A percentile compares a stretch with the other conserved stretches of the same genome.
These are phyloP conservation scores for Fusarium staphyleae DNA, from an alignment of 2,329 filamentous ascomycete species.

Conservation along the genomic window DNA sequence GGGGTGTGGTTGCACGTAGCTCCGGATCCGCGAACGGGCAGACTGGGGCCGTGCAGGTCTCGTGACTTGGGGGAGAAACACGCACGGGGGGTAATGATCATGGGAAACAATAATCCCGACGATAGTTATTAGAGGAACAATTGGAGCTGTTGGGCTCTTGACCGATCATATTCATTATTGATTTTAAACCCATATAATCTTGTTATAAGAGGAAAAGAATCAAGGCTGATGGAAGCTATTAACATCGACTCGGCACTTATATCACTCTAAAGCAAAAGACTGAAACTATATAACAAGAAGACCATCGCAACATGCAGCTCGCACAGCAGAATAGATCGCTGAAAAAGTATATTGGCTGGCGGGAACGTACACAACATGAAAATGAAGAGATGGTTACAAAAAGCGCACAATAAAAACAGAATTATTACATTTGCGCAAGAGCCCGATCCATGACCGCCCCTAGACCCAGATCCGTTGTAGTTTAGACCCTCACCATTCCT, in stretches of 20 bases:
- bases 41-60: slow-evolving; percentile 5
- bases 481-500: slow-evolving; percentile 39
- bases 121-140: not conserved
- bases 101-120: not conserved
- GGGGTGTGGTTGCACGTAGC: not conserved
- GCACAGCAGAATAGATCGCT: not conserved
- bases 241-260: no score
- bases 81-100: not conserved
- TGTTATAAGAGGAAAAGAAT: no score
- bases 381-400: slow-evolving; percentile 37
- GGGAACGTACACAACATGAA: slow-evolving; percentile 40
- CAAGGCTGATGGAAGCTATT: no score
- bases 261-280: no score
- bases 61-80: slow-evolving; percentile 3
- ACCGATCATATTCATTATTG: no score
- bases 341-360: slow-evolving; percentile 36
- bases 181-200: no score
- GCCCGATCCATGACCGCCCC: slow-evolving; percentile 39
- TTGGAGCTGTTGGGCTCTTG: no score
- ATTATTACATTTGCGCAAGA: slow-evolving; percentile 59
- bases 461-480: slow-evolving; percentile 41
- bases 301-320: no score
- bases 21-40: slow-evolving; percentile 1
- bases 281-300: no score
- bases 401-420: slow-evolving; percentile 49